A percentile compares a stretch with the other conserved stretches of the same genome.
Evolutionary conservation across 1,284 basidiomycete species (phyloP).

Genomic region (Apiotrichum montevideense): DNA sequence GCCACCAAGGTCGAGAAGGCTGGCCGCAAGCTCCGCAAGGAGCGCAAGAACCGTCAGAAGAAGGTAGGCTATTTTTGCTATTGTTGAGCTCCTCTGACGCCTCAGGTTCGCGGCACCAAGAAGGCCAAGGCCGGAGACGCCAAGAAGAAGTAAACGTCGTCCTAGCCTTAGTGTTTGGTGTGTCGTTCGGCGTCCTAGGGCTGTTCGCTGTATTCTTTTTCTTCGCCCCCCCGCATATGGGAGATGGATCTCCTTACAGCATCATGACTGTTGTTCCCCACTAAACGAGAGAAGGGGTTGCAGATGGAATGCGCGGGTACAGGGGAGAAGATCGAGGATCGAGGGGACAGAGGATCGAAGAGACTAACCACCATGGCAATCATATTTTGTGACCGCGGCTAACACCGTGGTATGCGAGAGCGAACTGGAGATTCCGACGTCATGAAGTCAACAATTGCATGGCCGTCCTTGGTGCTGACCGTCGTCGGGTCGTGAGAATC

Average conservation of each 20-base stretch:
- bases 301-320: no score
- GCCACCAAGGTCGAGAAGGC: constrained; percentile 79
- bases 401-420: no score
- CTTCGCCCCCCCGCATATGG: constrained; percentile 1
- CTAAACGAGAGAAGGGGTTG: neutral
- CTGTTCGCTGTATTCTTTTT: constrained; percentile 2
- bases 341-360: no score
- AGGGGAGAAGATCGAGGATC: no score
- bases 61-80: constrained; percentile 56
- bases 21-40: constrained; percentile 94
- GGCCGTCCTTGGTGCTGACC: no score
- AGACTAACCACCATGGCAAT: no score
- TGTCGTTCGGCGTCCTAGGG: constrained; percentile 1
- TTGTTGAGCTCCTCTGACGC: neutral
- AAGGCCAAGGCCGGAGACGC: constrained; percentile 11
- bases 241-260: constrained; percentile 4
- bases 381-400: no score
- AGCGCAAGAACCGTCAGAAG: constrained; percentile 99
- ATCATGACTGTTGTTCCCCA: neutral
- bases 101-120: constrained; percentile 15
- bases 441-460: no score
- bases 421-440: no score
- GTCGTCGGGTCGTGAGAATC: no score
- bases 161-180: neutral
- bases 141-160: constrained; percentile 17